A percentile compares a stretch with the other conserved stretches of the same genome.
These are phyloP conservation scores for Boletellus sp. DNA, from an alignment of 768 basidiomycete genomes.

Conservation along the genomic window DNA sequence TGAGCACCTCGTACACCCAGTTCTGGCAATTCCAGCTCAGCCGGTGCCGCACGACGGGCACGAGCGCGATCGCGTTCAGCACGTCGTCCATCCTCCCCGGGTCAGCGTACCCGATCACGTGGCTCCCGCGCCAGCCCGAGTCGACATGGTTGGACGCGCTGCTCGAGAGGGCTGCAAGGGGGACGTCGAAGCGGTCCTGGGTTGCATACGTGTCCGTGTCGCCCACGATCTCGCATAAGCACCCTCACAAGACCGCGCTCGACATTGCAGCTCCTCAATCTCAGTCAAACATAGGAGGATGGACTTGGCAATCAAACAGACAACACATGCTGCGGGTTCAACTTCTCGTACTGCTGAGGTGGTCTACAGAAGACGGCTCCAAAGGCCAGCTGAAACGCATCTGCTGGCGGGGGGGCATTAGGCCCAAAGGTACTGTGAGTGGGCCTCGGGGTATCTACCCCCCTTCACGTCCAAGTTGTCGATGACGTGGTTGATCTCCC, in stretches of 20 bases:
- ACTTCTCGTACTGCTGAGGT: too few relatives aligned
- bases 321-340: too few relatives aligned
- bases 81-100: constrained; percentile 10
- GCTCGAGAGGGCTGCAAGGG: neutral
- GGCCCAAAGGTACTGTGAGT: constrained; percentile 31
- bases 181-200: constrained; percentile 12
- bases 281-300: too few relatives aligned
- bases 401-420: constrained; percentile 10
- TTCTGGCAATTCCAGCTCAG: constrained; percentile 27
- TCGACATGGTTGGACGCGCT: neutral
- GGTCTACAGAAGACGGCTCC: too few relatives aligned
- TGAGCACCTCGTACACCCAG: constrained; percentile 27
- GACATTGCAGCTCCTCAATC: too few relatives aligned
- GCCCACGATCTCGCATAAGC: constrained; percentile 26
- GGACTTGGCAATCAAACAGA: too few relatives aligned
- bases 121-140: constrained; percentile 23
- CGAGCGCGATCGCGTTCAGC: constrained; percentile 11
- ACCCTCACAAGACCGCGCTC: too few relatives aligned
- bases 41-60: constrained; percentile 12
- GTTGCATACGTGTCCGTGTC: constrained; percentile 20
- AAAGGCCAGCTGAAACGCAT: too few relatives aligned
- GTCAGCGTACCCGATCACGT: constrained; percentile 18
- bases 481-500: constrained; percentile 38
- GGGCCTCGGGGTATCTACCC: constrained; percentile 32
- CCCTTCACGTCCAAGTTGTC: constrained; percentile 38